phyloP scores from a whole-genome alignment of 176 grass and related monocot genomes.

The Cenchrus americanus region DNA sequence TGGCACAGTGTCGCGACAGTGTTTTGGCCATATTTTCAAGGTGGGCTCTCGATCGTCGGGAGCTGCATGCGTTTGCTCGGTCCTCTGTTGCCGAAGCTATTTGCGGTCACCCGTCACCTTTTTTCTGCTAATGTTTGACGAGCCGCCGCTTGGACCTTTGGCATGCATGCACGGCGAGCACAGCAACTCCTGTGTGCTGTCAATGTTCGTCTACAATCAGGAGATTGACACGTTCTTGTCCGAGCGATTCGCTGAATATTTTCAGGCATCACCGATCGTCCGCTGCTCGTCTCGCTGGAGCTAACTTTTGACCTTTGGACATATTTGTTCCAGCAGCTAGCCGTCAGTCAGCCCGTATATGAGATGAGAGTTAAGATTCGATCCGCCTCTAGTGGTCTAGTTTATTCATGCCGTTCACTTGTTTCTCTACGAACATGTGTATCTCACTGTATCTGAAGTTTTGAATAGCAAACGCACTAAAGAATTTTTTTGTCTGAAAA shows the following conservation, averaged over 20 bases:
- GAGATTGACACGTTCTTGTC: not conserved
- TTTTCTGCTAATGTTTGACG: slow-evolving; percentile 4
- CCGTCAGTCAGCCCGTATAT: not conserved
- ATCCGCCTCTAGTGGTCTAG: not conserved
- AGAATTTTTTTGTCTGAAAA: slow-evolving; percentile 17
- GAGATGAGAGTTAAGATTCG: not conserved
- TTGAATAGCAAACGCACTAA: not conserved
- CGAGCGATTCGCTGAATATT: slow-evolving; percentile 8
- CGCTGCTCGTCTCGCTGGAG: not conserved
- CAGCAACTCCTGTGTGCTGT: not conserved
- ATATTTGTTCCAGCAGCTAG: not conserved
- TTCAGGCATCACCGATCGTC: not conserved
- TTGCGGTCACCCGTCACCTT: not conserved
- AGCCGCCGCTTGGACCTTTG: not conserved
- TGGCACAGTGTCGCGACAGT: not conserved
- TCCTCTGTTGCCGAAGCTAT: not conserved
- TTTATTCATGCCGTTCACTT: not conserved
- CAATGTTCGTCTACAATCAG: not conserved
- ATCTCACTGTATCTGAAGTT: not conserved
- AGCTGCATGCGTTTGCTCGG: slow-evolving; percentile 1
- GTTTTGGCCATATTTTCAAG: not conserved
- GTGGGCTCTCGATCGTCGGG: not conserved
- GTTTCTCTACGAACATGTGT: not conserved
- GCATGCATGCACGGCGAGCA: too few relatives aligned
- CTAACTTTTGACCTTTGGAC: slow-evolving; percentile 4